Percentiles rank a stretch among this genome's conserved stretches.
These are phyloP conservation scores for Atkinsonella texensis DNA, from an alignment of 2,329 filamentous ascomycete species.

Conservation along the genomic window DNA sequence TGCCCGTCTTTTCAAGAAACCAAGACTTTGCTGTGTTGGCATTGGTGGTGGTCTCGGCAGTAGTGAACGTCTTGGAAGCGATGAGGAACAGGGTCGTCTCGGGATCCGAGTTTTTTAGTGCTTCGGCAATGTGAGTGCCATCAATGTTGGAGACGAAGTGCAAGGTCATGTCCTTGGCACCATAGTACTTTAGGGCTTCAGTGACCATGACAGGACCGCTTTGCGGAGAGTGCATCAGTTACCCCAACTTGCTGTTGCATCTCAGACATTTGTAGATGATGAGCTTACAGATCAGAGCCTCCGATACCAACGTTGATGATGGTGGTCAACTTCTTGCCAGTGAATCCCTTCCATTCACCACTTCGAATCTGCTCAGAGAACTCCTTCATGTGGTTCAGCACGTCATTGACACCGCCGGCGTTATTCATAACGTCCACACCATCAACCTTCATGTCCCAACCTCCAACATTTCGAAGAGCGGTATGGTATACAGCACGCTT, in stretches of 20 bases:
- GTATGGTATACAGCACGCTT: slow-evolving; percentile 91
- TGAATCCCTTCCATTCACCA: slow-evolving; percentile 93
- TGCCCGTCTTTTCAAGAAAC: slow-evolving; percentile 73
- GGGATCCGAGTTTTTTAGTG: slow-evolving; percentile 75
- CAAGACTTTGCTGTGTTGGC: slow-evolving; percentile 94
- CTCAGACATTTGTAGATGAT: background rate
- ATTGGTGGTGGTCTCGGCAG: slow-evolving; percentile 92
- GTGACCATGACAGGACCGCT: slow-evolving; percentile 98
- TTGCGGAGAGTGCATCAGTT: background rate
- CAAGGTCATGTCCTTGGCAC: slow-evolving; percentile 70
- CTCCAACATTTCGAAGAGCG: slow-evolving; percentile 80
- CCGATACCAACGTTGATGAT: slow-evolving; percentile 98
- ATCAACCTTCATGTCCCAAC: slow-evolving; percentile 73
- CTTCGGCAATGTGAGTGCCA: slow-evolving; percentile 93
- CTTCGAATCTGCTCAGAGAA: slow-evolving; percentile 92
- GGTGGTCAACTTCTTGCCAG: slow-evolving; percentile 92
- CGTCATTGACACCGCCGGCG: slow-evolving; percentile 76
- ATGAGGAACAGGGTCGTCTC: slow-evolving; percentile 99
- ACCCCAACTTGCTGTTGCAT: too few species aligned
- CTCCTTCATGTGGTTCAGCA: slow-evolving; percentile 95
- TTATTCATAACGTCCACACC: slow-evolving; percentile 86
- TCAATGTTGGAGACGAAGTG: slow-evolving; percentile 99
- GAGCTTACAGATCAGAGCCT: slow-evolving; percentile 89
- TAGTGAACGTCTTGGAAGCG: slow-evolving; percentile 98
- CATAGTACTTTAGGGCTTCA: slow-evolving; percentile 92